Evolutionary conservation across 1,139 yeast genomes (phyloP), one percentile per base, ranked within the genome.

Genomic region (Kurtzmaniella natalensis): DNA sequence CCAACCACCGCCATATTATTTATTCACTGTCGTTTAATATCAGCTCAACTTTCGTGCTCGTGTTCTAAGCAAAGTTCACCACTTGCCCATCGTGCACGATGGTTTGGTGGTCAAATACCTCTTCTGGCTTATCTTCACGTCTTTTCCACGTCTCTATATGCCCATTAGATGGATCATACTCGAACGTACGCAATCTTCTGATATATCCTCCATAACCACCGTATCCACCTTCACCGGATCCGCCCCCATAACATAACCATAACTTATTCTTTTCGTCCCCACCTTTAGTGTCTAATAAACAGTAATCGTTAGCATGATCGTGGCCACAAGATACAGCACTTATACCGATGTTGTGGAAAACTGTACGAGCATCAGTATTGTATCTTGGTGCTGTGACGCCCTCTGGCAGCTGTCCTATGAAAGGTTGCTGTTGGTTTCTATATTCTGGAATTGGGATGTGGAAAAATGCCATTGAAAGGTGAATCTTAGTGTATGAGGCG

Each of bases 161-260:
- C 1, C 73, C 76, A 1, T 59, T 53, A 8, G 57, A 53, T 1
- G 78, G 59, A 52, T 87, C 81, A 10, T 88, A 48, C 30, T 84
- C 88, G 53, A 70, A 89, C 1, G 80, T 49, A 35, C 97, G 65
- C 35, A 87, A 51, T 38, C 96, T 70, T 46, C 98, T 72, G 9
- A 81, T 64, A 33, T 82, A 85, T 0, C 92, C 94, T 0, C 87
- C 89, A 51, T 88, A 86, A 0, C 96, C 96, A 4, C 82, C 95
- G 51, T 88, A 88, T 0, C 96, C 98, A 28, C 96, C 97, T 59
- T 85, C 94, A 3, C 97, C 98, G 2, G 74, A 70, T 1, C 82
- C 95, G 26, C 98, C 98, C 2, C 95, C 97, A 50, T 85, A 87
- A 51, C 98, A 92, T 28, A 89, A 61, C 95, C 95, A 86, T 23